Conservation (phyloP, 768 basidiomycete genomes). For the Cytidiella melzeri region DNA sequence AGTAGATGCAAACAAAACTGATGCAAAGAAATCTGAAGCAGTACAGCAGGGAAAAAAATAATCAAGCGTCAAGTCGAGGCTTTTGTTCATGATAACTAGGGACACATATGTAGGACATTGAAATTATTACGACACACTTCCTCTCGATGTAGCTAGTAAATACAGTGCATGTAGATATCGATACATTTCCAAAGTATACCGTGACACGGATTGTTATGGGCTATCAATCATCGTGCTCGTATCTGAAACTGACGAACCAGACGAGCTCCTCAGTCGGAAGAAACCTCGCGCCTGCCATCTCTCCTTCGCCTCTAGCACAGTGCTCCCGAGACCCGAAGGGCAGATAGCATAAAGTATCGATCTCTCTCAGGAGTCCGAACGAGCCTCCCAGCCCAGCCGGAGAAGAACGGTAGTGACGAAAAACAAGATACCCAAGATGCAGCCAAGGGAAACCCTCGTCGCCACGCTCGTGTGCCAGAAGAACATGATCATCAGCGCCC, state of each 20-base stretch:
- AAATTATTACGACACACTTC: too few relatives aligned
- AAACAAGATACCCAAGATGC: not conserved
- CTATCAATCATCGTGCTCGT: not conserved
- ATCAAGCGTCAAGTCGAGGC: too few relatives aligned
- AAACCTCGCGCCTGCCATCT: not conserved
- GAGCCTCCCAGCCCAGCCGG: slow-evolving; percentile 4
- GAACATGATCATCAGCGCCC: slow-evolving; percentile 3
- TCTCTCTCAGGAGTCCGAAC: not conserved
- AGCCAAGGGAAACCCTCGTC: not conserved
- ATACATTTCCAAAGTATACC: too few relatives aligned
- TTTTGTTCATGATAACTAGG: too few relatives aligned
- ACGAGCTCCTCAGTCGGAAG: not conserved
- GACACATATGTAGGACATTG: too few relatives aligned
- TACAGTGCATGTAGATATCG: too few relatives aligned
- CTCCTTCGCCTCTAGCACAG: not conserved
- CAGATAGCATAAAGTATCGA: not conserved
- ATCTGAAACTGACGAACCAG: not conserved
- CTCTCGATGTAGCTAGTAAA: too few relatives aligned
- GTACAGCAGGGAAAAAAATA: too few relatives aligned
- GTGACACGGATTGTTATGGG: too few relatives aligned
- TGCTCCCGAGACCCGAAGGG: not conserved
- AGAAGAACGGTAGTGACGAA: not conserved
- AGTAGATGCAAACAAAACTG: too few relatives aligned
- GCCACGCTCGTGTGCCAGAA: not conserved
- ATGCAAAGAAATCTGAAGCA: too few relatives aligned